Evolutionary conservation across 805 yeast species (phyloP).

Genomic region (Saccharomycopsis fermentans): DNA sequence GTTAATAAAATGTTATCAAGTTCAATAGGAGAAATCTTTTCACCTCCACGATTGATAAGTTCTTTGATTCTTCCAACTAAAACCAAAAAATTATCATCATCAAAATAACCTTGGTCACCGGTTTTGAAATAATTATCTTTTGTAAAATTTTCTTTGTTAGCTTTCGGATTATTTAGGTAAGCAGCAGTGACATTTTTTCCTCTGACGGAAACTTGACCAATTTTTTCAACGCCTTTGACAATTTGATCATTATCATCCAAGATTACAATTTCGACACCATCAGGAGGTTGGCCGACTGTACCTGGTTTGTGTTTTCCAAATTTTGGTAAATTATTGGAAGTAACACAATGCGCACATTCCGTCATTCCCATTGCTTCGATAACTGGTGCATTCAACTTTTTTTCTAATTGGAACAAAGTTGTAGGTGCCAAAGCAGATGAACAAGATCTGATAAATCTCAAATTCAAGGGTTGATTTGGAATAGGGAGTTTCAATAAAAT

Average conservation of each 20-base stretch:
- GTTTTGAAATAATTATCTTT: constrained; percentile 55
- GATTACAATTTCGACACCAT: constrained; percentile 54
- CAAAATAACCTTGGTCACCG: constrained; percentile 65
- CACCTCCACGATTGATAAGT: constrained; percentile 69
- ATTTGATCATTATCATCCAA: constrained; percentile 38
- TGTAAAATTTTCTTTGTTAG: constrained; percentile 59
- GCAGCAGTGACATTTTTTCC: constrained; percentile 67
- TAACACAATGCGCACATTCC: constrained; percentile 74
- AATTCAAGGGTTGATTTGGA: constrained; percentile 39
- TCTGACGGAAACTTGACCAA: constrained; percentile 61
- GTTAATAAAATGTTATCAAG: constrained; percentile 51
- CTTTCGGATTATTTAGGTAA: constrained; percentile 61
- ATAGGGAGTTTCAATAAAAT: constrained; percentile 43
- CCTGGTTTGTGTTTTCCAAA: constrained; percentile 52
- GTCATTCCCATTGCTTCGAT: constrained; percentile 76
- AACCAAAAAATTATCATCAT: constrained; percentile 46
- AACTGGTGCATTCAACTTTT: constrained; percentile 53
- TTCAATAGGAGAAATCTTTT: constrained; percentile 66
- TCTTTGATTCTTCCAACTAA: constrained; percentile 68
- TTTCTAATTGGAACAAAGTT: constrained; percentile 48
- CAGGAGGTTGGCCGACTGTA: constrained; percentile 60
- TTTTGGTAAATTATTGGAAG: constrained; percentile 59
- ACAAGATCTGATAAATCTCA: constrained; percentile 63
- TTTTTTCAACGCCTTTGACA: constrained; percentile 37
- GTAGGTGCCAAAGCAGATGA: constrained; percentile 63